Evolutionary conservation across 495 filamentous ascomycete genomes (phyloP).

Genomic region (Penicillium bovifimosum): DNA sequence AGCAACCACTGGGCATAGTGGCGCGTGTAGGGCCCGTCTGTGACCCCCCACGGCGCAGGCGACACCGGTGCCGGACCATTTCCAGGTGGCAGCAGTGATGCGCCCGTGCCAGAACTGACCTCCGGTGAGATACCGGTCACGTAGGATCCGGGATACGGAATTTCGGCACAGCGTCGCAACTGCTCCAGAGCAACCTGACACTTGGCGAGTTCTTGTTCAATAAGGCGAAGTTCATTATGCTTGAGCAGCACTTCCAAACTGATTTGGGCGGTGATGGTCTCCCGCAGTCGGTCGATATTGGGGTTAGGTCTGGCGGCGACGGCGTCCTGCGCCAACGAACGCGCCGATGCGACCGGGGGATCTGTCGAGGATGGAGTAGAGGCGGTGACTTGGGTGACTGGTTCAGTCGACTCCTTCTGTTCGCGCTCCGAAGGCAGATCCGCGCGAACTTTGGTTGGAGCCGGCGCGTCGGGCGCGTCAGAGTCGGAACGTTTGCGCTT

Average conservation of each 20-base stretch:
- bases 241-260: conserved; percentile 89
- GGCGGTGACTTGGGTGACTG: not conserved
- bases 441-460: conserved; percentile 29
- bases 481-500: conserved; percentile 53
- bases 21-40: conserved; percentile 84
- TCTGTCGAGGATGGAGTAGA: conserved; percentile 8
- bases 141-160: conserved; percentile 74
- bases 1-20: conserved; percentile 95
- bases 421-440: conserved; percentile 15
- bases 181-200: conserved; percentile 95
- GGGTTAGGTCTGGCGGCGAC: conserved; percentile 20
- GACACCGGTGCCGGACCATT: conserved; percentile 54
- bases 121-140: conserved; percentile 55
- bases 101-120: conserved; percentile 66
- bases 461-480: conserved; percentile 30
- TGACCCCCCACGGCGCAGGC: conserved; percentile 80
- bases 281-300: conserved; percentile 44
- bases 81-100: conserved; percentile 54
- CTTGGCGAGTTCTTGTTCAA: conserved; percentile 94
- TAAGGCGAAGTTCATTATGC: conserved; percentile 86
- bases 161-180: conserved; percentile 81
- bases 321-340: conserved; percentile 17
- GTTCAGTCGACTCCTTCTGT: conserved; percentile 4
- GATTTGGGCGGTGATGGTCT: conserved; percentile 78
- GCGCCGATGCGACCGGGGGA: conserved; percentile 9